Evolutionary conservation across 495 filamentous ascomycete genomes (phyloP), one percentile per base, ranked within the genome.

Genomic region (Penicillium ochrochloron): DNA sequence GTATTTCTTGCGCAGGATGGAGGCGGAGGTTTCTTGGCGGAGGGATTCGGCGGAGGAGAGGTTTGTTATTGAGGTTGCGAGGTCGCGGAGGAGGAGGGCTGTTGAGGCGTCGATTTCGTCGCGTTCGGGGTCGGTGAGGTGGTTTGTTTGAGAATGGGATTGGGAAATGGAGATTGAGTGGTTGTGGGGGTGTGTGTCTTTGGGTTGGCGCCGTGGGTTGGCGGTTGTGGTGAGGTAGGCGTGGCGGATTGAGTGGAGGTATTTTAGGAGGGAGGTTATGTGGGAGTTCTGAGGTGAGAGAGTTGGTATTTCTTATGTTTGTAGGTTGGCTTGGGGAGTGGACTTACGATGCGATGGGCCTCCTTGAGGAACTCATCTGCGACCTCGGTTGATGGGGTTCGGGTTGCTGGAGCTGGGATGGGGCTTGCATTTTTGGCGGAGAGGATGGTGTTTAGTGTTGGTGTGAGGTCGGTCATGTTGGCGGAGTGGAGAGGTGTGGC

Each of bases 351-450:
- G 77, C 89, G 86, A 78, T 97, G 92, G 53, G 95, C 95, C 80
- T 98, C 96, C 76, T 95, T 94, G 35, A 99, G 83, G 74, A 98
- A 99, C 78, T 92, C 91, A 73, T 97, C 92, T 56, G 91, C 80
- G 37, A 78, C 82, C 63, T 86, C 82, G 46, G 78, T 75, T 8
- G 83, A 71, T 54, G 75, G 74, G 2, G 25, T 56, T 14, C 31
- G 62, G 52, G 63, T 23, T 59, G 39, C 17, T 27, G 50, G 48
- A 10, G 46, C 9, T 11, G 59, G 34, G 6, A 60, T 61, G 14
- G 58, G 29, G 14, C 62, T 53, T 44, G 29, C 66, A 58, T 69
- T 60, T 86, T 86, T 70, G 61, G 80, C 74, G 60, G 83, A 83
- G 3, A 96, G 84, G 33, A 91, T 83, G 55, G 86, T 37, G 44